A percentile compares a stretch with the other conserved stretches of the same genome.
Conservation (phyloP, 2,329 filamentous ascomycete genomes). For the Fusarium denticulatum region DNA sequence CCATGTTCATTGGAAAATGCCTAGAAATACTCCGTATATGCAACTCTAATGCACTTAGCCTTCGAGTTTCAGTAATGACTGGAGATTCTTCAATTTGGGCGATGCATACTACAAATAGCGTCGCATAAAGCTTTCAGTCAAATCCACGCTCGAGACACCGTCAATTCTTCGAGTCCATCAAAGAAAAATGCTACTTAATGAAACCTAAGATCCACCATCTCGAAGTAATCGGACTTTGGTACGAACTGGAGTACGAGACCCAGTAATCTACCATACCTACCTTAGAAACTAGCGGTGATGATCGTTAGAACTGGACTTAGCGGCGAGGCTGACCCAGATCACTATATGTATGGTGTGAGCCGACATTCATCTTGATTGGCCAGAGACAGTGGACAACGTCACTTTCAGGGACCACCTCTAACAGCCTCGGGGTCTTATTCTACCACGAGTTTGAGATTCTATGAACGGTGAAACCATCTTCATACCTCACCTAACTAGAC, state of each 20-base stretch:
- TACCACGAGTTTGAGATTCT: conserved; percentile 21
- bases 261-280: background rate
- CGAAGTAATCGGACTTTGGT: background rate
- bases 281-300: background rate
- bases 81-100: background rate
- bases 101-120: background rate
- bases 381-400: conserved; percentile 23
- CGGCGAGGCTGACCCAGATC: conserved; percentile 14
- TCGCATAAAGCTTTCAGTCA: background rate
- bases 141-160: background rate
- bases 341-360: background rate
- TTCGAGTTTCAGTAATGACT: background rate
- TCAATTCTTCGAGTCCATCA: background rate
- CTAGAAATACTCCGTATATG: background rate
- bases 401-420: conserved; percentile 28
- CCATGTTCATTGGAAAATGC: background rate
- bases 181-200: background rate
- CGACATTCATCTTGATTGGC: conserved; percentile 13
- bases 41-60: background rate
- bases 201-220: background rate
- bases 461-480: conserved; percentile 6
- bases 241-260: background rate
- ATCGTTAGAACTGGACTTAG: conserved; percentile 1
- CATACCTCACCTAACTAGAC: conserved; percentile 6
- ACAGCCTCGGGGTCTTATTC: conserved; percentile 16